These are phyloP conservation scores for Boletus hoseneyae DNA, from an alignment of 1,284 basidiomycete genomes.

Conservation along the genomic window DNA sequence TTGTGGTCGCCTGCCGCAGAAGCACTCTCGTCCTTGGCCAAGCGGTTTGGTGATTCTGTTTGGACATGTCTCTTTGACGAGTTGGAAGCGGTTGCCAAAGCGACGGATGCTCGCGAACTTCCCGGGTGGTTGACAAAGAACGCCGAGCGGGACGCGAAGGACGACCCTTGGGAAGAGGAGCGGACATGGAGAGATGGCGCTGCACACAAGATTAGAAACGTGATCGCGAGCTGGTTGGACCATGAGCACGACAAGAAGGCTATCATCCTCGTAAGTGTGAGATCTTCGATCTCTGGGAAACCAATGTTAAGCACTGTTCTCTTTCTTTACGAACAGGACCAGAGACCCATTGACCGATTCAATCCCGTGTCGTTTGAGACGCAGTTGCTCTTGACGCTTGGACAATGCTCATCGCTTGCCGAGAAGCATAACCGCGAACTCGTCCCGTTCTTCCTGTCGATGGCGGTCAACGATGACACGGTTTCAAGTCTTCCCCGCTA, in stretches of 20 bases:
- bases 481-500: conserved; percentile 45
- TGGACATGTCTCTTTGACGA: conserved; percentile 74
- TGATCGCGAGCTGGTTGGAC: conserved; percentile 46
- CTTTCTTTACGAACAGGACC: conserved; percentile 42
- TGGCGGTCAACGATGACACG: conserved; percentile 36
- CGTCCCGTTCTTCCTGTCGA: conserved; percentile 73
- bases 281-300: neutral
- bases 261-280: conserved; percentile 36
- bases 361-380: conserved; percentile 75
- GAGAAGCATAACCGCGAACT: conserved; percentile 85
- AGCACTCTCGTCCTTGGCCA: conserved; percentile 59
- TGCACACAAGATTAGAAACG: conserved; percentile 55
- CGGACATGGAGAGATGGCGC: conserved; percentile 71
- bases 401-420: conserved; percentile 63
- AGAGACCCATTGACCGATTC: conserved; percentile 63
- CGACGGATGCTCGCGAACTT: neutral
- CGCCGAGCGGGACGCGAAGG: conserved; percentile 28
- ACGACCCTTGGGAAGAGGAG: conserved; percentile 62
- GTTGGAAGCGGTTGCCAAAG: conserved; percentile 37
- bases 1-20: conserved; percentile 81
- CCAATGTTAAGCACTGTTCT: neutral
- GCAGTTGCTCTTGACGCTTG: conserved; percentile 72
- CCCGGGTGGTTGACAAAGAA: conserved; percentile 19
- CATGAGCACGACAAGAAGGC: conserved; percentile 23
- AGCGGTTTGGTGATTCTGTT: conserved; percentile 61